Evolutionary conservation across 768 basidiomycete species (phyloP), one percentile per base, ranked within the genome.

Genomic region (Piloderma croceum): DNA sequence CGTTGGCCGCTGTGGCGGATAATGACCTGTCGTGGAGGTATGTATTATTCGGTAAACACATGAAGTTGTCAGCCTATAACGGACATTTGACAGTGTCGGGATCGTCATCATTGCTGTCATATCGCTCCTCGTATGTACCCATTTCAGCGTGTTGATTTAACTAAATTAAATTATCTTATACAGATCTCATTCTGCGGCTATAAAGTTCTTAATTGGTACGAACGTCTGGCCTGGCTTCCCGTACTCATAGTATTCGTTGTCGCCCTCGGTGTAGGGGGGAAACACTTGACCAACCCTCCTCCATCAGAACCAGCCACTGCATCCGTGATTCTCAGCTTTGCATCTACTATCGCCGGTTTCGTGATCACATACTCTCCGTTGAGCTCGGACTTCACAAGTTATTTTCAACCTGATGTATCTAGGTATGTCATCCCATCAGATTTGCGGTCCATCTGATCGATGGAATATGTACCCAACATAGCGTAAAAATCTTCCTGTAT

Each of bases 51-150:
- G 42, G 45, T 19, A 19, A 9, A 23, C 19, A 49, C 5, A 19
- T 23, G 25, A 25, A 22, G 11, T 11, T 6, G 12, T 7, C 11
- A n/a, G n/a, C n/a, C n/a, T n/a, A n/a, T 20, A 11, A 38, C 22
- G 20, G 35, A 22, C 18, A 11, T 24, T 31, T 37, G 22, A 21
- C 45, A 85, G 82, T 37, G 79, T 92, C 20, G 90, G 90, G 3
- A 91, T 91, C 40, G 81, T 89, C 23, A 77, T 92, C 37, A 79
- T 90, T 31, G 73, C 76, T 0, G 44, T 83, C 22, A 64, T 87
- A 23, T 81, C 86, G 3, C 73, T 91, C 22, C 45, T 83, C 18
- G 67, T 77, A 53, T 42, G 65, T 68, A 41, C 32, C 45, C 22
- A 34, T 27, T n/a, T 31, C 4, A 31, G 27, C 25, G 18, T 38